Base-by-base conservation (phyloP, 179 eudicot genomes). In the Spergularia azorica region DNA sequence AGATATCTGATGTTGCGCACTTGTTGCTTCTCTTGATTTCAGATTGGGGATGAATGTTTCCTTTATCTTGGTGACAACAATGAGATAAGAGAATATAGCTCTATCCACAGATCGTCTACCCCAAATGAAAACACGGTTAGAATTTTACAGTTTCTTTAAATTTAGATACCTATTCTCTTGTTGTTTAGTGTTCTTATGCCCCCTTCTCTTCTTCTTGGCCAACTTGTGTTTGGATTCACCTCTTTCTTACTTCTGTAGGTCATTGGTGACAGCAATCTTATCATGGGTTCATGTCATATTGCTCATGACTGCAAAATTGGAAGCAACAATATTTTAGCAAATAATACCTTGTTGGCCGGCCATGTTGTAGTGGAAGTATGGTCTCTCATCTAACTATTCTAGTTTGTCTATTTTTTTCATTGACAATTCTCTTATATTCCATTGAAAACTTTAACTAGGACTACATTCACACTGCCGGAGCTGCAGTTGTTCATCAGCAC, bases 281-380 rank as follows among this genome's bases (percentile, higher is more conserved):
- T 93, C 56, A 95, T 95, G 97, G 97, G 99, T 67, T 90, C 90
- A 72, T 95, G 97, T 83, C 97, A 95, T 82, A 76, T 93, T 79
- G 97, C 99, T 64, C 99, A 95, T 84, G 97, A 95, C 83, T 95
- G 99, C 91, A 95, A 90, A 88, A 79, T 95, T 74, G 99, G 95
- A 64, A 86, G 85, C 83, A 86, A 85, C 81, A 93, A 86, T 87
- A 93, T 95, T 79, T 84, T 93, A 79, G 99, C 97, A 21, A 93
- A 95, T 77, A 93, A 79, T 73, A 91, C 94, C 71, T 90, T 95
- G 77, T 64, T 95, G 82, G 99, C 99, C 7, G 97, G 97, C 71
- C 95, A 93, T 89, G 90, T 95, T 66, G 83, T 85, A 72, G 87
- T 93, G 77, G 97, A 90, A 90, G 97, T 88, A 21, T 72, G 50